A percentile compares a stretch with the other conserved stretches of the same genome.
phyloP scores from a whole-genome alignment of 352 stramenopile genomes.

The Phytophthora megakarya region DNA sequence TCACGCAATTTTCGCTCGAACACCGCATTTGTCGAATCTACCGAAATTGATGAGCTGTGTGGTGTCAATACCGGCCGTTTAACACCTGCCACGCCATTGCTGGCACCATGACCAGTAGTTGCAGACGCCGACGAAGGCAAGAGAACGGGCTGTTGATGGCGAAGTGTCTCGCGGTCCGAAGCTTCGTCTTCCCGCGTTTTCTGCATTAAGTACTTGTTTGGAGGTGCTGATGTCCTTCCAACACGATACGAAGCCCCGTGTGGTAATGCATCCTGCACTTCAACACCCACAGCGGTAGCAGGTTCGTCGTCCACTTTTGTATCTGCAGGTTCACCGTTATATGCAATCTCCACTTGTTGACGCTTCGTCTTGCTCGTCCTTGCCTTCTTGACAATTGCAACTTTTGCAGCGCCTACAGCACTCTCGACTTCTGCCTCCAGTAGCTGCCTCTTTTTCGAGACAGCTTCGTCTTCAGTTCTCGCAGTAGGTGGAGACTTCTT shows the following conservation, averaged over 20 bases:
- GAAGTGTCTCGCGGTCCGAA: conserved; percentile 22
- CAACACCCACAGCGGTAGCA: neutral
- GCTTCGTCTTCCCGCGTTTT: conserved; percentile 41
- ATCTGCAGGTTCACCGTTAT: neutral
- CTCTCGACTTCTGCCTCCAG: conserved; percentile 13
- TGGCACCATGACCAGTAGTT: conserved; percentile 15
- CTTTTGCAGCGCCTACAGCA: conserved; percentile 3
- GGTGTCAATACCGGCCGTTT: conserved; percentile 17
- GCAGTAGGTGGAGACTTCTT: conserved; percentile 5
- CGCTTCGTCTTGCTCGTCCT: conserved; percentile 23
- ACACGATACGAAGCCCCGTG: conserved; percentile 34
- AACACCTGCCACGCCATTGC: conserved; percentile 12
- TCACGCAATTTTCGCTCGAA: conserved; percentile 61
- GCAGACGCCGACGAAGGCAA: conserved; percentile 2
- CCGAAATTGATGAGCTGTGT: conserved; percentile 13
- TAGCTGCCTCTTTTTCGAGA: conserved; percentile 40
- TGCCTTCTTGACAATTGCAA: conserved; percentile 17
- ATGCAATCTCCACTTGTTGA: neutral
- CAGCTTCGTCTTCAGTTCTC: conserved; percentile 4
- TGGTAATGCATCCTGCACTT: conserved; percentile 7
- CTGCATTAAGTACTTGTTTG: conserved; percentile 57
- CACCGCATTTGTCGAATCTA: conserved; percentile 36
- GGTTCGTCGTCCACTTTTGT: neutral
- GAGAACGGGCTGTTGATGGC: conserved; percentile 25
- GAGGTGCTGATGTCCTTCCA: conserved; percentile 42